Base-by-base conservation (phyloP, 352 stramenopile genomes). In the Thalassiosira mediterranea region DNA sequence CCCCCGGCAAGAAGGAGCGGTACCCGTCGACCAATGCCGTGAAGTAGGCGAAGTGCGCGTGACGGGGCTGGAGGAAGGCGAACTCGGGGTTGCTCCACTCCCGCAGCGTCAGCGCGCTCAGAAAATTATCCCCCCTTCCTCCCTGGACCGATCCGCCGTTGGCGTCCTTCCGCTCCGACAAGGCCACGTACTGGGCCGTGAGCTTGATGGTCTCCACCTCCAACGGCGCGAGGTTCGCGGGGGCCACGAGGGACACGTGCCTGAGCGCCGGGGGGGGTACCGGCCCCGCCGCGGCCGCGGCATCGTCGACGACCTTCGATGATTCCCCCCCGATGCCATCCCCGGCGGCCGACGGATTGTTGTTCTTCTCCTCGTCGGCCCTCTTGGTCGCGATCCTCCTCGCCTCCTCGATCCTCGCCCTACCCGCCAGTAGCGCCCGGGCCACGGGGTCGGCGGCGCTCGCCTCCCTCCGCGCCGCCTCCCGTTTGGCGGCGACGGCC, bases 131-230 rank as follows among this genome's bases (percentile, higher is more conserved):
- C 57, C 77, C 44, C 26, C 76, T 79, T n/a, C 62, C 61, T 29
- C n/a, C n/a, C n/a, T n/a, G n/a, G n/a, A n/a, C n/a, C n/a, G 4
- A 11, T 29, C 4, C 46, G 11, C 38, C 59, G 11, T 13, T n/a
- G n/a, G n/a, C 26, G 0, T 48, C 25, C 3, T 40, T 46, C 17
- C 13, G n/a, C 25, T 72, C 70, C 21, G 95, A 97, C 7, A 98
- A 81, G 5, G 97, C 97, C 19, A 96, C 98, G 84, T 98, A 99
- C 88, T 99, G 96, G 34, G 97, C 97, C 11, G 97, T 98, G 4
- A 99, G 83, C 84, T 99, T 98, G 87, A 99, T 98, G 48, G 98
- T 94, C 79, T 99, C 96, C 37, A 98, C 91, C 83, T 99, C 95
- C 25, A 98, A 77, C 5, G 94, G 90, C 25, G 91, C 95, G 37